Evolutionary conservation across 78 protist species (phyloP).

Genomic region (Dictyostelium citrinum): DNA sequence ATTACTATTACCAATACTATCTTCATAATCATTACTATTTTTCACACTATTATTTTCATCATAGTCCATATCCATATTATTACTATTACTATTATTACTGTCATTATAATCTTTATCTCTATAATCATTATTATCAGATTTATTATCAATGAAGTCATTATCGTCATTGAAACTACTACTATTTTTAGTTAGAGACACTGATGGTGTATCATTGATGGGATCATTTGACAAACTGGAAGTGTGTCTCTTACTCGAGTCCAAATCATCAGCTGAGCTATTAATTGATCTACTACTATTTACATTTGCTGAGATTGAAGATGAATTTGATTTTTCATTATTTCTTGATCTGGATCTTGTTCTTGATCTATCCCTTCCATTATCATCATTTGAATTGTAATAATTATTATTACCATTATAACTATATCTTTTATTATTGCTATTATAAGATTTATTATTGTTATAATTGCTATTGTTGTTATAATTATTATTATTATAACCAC

Average conservation of each 20-base stretch:
- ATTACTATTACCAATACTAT: neutral
- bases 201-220: neutral
- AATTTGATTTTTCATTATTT: neutral
- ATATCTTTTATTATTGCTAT: neutral
- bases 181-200: neutral
- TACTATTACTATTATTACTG: neutral
- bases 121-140: neutral
- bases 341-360: slow-evolving; percentile 49
- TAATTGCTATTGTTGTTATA: neutral
- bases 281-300: neutral
- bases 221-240: neutral
- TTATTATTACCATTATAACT: neutral
- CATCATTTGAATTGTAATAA: neutral
- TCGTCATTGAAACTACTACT: neutral
- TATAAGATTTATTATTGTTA: neutral
- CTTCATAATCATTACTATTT: neutral
- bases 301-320: neutral
- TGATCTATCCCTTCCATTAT: neutral
- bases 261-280: neutral
- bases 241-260: neutral
- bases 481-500: neutral
- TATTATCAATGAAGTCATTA: neutral
- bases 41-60: neutral
- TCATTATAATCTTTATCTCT: neutral
- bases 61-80: neutral